These are phyloP conservation scores for Nasturtium officinale DNA, from an alignment of 345 rosid genomes.

Conservation along the genomic window DNA sequence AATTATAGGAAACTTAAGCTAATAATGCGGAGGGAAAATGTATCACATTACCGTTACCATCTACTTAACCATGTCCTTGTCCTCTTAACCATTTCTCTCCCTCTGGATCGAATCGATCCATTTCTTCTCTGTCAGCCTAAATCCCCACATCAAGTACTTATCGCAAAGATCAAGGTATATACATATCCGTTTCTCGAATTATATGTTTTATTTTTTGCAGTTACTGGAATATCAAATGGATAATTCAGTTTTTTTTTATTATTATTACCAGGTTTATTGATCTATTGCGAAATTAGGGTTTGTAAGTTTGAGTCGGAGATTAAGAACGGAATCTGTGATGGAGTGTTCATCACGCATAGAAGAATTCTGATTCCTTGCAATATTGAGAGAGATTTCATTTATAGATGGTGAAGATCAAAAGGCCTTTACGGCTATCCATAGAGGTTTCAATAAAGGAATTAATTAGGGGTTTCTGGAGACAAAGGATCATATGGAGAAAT, in stretches of 20 bases:
- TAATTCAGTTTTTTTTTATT: background rate
- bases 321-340: background rate
- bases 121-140: constrained; percentile 17
- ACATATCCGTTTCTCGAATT: background rate
- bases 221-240: constrained; percentile 17
- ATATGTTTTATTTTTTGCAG: background rate
- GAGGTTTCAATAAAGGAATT: constrained; percentile 47
- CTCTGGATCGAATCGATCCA: constrained; percentile 34
- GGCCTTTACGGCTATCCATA: constrained; percentile 28
- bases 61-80: too few relatives aligned
- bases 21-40: constrained; percentile 6
- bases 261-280: constrained; percentile 23
- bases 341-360: constrained; percentile 9
- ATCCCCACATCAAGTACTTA: background rate
- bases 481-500: constrained; percentile 60
- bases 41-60: constrained; percentile 30
- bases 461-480: constrained; percentile 43
- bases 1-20: constrained; percentile 26
- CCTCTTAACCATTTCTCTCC: constrained; percentile 14
- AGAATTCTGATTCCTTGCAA: background rate
- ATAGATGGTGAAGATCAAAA: constrained; percentile 35
- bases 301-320: constrained; percentile 4
- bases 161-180: constrained; percentile 41
- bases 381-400: background rate
- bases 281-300: constrained; percentile 38